A percentile compares a stretch with the other conserved stretches of the same genome.
phyloP scores from a whole-genome alignment of 108 stramenopile genomes.

The Epithemia pelagica region DNA sequence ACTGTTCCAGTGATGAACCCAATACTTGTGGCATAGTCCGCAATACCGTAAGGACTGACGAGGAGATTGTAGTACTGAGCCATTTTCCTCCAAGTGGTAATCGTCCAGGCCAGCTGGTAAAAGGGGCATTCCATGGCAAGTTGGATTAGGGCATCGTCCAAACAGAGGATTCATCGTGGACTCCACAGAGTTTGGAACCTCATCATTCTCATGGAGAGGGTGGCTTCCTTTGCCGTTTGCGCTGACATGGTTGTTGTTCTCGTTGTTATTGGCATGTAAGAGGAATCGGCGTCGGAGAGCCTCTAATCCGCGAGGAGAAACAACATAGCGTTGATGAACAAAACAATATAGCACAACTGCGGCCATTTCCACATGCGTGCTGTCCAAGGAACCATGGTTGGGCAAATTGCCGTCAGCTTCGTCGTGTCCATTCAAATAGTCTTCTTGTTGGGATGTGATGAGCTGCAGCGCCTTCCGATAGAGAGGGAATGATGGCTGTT shows the following conservation, averaged over 20 bases:
- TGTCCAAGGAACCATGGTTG: conserved; percentile 9
- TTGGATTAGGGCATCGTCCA: conserved; percentile 42
- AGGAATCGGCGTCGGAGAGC: conserved; percentile 26
- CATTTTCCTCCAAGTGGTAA: conserved; percentile 16
- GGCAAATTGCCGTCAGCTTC: not conserved
- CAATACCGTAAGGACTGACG: conserved; percentile 17
- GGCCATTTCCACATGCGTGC: conserved; percentile 31
- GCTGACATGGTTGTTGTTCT: not conserved
- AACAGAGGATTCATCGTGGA: conserved; percentile 27
- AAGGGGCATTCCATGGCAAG: conserved; percentile 35
- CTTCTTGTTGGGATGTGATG: conserved; percentile 6
- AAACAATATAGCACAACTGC: conserved; percentile 42
- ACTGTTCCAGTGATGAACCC: conserved; percentile 34
- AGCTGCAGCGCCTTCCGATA: conserved; percentile 38
- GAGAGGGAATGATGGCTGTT: conserved; percentile 23
- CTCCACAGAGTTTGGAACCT: no score
- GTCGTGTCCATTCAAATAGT: not conserved
- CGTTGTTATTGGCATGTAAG: not conserved
- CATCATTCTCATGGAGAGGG: conserved; percentile 1
- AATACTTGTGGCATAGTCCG: conserved; percentile 25
- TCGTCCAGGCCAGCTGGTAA: conserved; percentile 34
- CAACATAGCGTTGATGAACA: conserved; percentile 40
- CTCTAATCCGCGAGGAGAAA: conserved; percentile 48
- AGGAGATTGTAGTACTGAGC: not conserved
- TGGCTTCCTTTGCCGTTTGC: not conserved